Evolutionary conservation across 1,284 basidiomycete genomes (phyloP).

Genomic region (Stereum hirsutum): DNA sequence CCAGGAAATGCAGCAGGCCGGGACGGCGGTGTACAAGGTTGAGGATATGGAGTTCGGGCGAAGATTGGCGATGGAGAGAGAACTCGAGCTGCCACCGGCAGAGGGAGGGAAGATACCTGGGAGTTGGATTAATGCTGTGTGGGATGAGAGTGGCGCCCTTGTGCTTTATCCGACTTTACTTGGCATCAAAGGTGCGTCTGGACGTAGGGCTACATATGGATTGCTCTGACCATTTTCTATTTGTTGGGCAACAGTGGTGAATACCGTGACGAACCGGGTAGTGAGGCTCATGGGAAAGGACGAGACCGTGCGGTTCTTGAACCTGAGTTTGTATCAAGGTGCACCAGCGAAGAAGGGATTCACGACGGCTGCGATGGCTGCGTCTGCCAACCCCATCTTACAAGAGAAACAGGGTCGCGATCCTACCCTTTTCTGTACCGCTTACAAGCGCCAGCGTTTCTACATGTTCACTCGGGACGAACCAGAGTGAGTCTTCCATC

Average conservation of each 20-base stretch:
- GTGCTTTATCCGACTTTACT: constrained; percentile 89
- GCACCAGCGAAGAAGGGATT: constrained; percentile 82
- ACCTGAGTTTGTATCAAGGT: constrained; percentile 88
- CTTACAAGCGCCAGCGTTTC: constrained; percentile 91
- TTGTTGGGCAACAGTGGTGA: constrained; percentile 62
- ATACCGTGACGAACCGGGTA: constrained; percentile 92
- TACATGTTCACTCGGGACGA: constrained; percentile 93
- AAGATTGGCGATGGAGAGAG: constrained; percentile 84
- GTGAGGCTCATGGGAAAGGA: constrained; percentile 88
- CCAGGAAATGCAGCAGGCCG: constrained; percentile 96
- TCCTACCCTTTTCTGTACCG: constrained; percentile 90
- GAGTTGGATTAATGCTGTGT: constrained; percentile 80
- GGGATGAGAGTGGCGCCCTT: constrained; percentile 96
- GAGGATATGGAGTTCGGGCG: constrained; percentile 99
- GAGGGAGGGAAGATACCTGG: constrained; percentile 63
- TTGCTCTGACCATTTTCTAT: not conserved
- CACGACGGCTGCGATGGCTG: constrained; percentile 86
- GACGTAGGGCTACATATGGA: not conserved
- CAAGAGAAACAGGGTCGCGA: constrained; percentile 78
- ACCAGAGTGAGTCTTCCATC: constrained; percentile 61
- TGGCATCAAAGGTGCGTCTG: constrained; percentile 81
- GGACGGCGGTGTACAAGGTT: constrained; percentile 82
- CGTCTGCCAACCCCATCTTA: constrained; percentile 91
- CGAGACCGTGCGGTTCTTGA: constrained; percentile 87
- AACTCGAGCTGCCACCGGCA: constrained; percentile 74